Percentiles rank a stretch among this genome's conserved stretches.
phyloP scores from a whole-genome alignment of 129 eudicot species.

The Pittosporum tobira region DNA sequence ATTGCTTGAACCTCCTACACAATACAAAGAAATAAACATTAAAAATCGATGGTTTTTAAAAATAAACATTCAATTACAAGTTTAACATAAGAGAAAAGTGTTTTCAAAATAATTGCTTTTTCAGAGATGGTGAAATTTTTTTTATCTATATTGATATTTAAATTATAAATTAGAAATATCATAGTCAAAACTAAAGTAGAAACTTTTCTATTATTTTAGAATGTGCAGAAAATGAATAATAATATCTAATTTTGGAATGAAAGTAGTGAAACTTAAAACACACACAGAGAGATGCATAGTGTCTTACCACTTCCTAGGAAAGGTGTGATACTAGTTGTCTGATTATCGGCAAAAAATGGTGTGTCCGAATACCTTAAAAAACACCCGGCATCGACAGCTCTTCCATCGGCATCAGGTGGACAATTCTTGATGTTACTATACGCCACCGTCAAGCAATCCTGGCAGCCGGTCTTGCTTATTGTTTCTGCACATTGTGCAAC shows the following conservation, averaged over 20 bases:
- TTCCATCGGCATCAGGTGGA: conserved; percentile 54
- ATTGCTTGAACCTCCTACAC: conserved; percentile 51
- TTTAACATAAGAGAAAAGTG: no score
- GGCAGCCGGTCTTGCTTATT: conserved; percentile 31
- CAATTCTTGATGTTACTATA: conserved; percentile 36
- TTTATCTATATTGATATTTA: no score
- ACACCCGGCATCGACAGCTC: conserved; percentile 65
- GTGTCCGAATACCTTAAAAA: conserved; percentile 56
- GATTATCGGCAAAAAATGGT: conserved; percentile 38
- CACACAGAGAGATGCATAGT: not conserved
- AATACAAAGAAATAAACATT: conserved; percentile 2
- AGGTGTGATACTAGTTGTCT: conserved; percentile 32
- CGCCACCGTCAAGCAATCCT: conserved; percentile 47
- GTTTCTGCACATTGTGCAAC: conserved; percentile 55
- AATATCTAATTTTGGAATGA: not conserved
- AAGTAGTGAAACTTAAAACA: not conserved
- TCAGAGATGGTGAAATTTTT: no score
- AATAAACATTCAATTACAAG: no score
- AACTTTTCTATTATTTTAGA: not conserved
- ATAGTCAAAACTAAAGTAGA: no score
- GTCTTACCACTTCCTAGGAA: conserved; percentile 43
- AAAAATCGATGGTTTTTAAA: not conserved
- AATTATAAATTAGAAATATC: no score
- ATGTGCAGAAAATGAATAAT: not conserved
- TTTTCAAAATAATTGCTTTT: no score